Conservation (phyloP, 1,139 yeast species). For the Diutina neorugosa region DNA sequence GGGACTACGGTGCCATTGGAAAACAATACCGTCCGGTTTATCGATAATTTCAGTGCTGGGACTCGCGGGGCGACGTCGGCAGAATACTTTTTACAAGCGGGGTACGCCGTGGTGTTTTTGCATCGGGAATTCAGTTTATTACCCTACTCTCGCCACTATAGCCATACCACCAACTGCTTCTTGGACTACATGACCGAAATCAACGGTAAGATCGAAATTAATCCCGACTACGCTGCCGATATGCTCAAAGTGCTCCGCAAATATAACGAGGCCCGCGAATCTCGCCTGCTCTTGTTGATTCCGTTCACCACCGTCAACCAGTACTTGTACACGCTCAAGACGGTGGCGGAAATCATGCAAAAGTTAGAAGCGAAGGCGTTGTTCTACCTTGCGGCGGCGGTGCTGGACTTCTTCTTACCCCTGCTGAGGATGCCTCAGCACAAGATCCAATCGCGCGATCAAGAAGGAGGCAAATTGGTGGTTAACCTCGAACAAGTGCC, state of each 20-base stretch:
- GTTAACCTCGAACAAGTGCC: conserved; percentile 94
- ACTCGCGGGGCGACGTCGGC: conserved; percentile 96
- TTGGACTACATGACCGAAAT: conserved; percentile 65
- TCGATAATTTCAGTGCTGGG: conserved; percentile 95
- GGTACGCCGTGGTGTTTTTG: conserved; percentile 83
- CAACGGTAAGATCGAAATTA: conserved; percentile 44
- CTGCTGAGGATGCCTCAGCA: conserved; percentile 78
- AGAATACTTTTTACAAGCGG: conserved; percentile 74
- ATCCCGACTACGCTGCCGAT: conserved; percentile 45
- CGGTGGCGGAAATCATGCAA: conserved; percentile 50
- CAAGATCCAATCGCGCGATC: conserved; percentile 68
- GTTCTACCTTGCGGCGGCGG: conserved; percentile 94
- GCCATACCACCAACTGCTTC: conserved; percentile 76
- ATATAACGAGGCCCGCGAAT: conserved; percentile 47
- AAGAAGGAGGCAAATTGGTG: conserved; percentile 60
- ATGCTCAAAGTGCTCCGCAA: conserved; percentile 57
- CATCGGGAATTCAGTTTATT: conserved; percentile 85
- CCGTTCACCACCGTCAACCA: conserved; percentile 96
- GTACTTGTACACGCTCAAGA: conserved; percentile 70
- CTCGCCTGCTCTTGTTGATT: conserved; percentile 50
- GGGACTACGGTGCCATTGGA: conserved; percentile 98
- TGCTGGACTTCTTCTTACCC: conserved; percentile 90
- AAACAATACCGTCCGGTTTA: conserved; percentile 89
- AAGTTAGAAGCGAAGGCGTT: conserved; percentile 43
- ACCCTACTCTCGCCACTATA: conserved; percentile 83